Base-by-base conservation (phyloP, 805 yeast genomes). In the Candida fluviatilis region DNA sequence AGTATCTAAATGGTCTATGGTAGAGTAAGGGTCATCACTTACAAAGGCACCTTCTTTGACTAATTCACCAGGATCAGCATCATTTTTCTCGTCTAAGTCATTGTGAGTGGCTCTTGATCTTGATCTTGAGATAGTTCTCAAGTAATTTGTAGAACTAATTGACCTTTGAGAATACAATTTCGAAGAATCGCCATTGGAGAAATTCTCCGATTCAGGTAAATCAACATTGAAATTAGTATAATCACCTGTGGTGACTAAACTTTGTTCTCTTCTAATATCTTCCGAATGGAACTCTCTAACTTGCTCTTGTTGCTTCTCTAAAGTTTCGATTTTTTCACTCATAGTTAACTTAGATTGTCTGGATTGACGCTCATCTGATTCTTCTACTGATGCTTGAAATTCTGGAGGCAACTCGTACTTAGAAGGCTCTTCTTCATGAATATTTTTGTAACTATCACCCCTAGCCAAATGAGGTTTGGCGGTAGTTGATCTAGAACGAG, bases 371-470 rank as follows among this genome's bases (percentile, higher is more conserved):
- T 63, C 65, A 34, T 57, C 64, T 3, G 60, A 52, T 27, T 62
- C 64, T 13, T 54, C 59, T 26, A 34, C 55, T 7, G 39, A 34
- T 5, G 45, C 41, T 5, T 47, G 50, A 39, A 68, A 55, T 34
- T 57, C 68, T 1, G 73, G 63, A 15, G 73, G 73, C 34, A 68
- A 58, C 42, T 68, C 68, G 41, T 66, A 69, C 39, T 61, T 63
- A 13, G 64, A 51, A 19, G 72, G 76, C 35, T 70, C 69, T 34
- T 70, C 73, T 12, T 59, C 58, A 35, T 70, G 66, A 8, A 79
- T 76, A 49, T 75, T 73, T 49, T 81, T 84, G 54, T 83, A 83
- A 1, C 89, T 79, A 46, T 82, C 90, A 26, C 91, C 93, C 43
- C 84, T 69, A 2, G 91, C 90, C 50, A 84, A 66, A 58, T 82